phyloP scores from a whole-genome alignment of 805 yeast species.

The Yarrowia sp. region DNA sequence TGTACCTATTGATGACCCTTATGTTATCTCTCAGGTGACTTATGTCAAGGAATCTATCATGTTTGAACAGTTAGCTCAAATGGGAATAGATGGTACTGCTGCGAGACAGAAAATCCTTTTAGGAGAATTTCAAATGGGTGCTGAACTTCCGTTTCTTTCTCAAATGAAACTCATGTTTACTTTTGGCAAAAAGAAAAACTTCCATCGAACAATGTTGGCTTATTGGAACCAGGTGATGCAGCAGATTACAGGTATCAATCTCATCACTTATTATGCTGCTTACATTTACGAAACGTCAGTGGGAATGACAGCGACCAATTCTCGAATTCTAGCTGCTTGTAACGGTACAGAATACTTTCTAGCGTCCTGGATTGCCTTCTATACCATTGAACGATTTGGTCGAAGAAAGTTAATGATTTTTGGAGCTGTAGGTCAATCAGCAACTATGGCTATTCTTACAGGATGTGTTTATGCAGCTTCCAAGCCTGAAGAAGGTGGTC shows the following conservation, averaged over 20 bases:
- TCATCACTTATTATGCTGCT: conserved; percentile 88
- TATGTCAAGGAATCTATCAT: not conserved
- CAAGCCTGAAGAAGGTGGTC: not conserved
- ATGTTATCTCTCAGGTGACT: not conserved
- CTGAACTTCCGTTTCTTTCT: not conserved
- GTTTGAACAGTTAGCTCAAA: not conserved
- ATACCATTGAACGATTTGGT: conserved; percentile 47
- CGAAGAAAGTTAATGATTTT: conserved; percentile 61
- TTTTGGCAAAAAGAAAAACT: conserved; percentile 8
- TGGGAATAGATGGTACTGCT: not conserved
- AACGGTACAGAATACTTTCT: conserved; percentile 56
- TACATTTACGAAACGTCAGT: conserved; percentile 63
- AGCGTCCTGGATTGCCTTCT: conserved; percentile 52
- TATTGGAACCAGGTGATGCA: conserved; percentile 54
- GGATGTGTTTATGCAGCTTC: not conserved
- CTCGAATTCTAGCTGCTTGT: conserved; percentile 29
- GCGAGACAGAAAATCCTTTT: not conserved
- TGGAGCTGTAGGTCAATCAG: conserved; percentile 68
- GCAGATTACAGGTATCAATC: conserved; percentile 87
- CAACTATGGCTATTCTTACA: conserved; percentile 34
- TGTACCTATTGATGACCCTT: not conserved
- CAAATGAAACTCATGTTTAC: not conserved
- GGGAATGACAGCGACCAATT: conserved; percentile 45
- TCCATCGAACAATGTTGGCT: conserved; percentile 37
- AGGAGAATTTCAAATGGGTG: not conserved